These are phyloP conservation scores for Leptographium flavum DNA, from an alignment of 2,329 filamentous ascomycete genomes.

Conservation along the genomic window DNA sequence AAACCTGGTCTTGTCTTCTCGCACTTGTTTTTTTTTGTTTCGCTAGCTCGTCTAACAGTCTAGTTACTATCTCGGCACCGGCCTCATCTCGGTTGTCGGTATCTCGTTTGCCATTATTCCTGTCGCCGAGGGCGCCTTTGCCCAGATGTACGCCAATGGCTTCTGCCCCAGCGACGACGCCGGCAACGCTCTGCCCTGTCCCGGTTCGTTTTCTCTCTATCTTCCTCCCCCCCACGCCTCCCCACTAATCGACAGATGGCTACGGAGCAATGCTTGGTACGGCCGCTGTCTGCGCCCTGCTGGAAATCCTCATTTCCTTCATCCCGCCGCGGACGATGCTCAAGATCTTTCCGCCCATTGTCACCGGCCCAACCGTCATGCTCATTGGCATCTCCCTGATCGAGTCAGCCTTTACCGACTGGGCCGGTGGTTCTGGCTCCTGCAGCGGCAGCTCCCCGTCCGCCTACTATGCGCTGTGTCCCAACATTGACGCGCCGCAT, in stretches of 20 bases:
- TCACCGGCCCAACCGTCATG: slow-evolving; percentile 30
- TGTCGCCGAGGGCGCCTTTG: slow-evolving; percentile 55
- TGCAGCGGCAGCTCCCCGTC: slow-evolving; percentile 34
- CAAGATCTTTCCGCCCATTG: slow-evolving; percentile 62
- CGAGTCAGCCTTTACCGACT: slow-evolving; percentile 56
- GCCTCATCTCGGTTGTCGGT: slow-evolving; percentile 60
- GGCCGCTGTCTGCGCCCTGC: slow-evolving; percentile 44
- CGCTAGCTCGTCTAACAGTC: not conserved
- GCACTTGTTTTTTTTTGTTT: too few relatives aligned
- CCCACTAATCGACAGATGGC: slow-evolving; percentile 27
- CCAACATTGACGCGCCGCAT: slow-evolving; percentile 52
- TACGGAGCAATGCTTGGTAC: slow-evolving; percentile 68
- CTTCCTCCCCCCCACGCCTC: not conserved
- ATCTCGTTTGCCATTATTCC: slow-evolving; percentile 67
- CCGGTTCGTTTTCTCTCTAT: slow-evolving; percentile 16
- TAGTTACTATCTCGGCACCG: slow-evolving; percentile 59
- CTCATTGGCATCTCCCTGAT: slow-evolving; percentile 64
- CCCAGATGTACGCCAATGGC: slow-evolving; percentile 66
- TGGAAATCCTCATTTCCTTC: slow-evolving; percentile 64
- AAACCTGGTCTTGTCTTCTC: not conserved
- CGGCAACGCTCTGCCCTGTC: slow-evolving; percentile 58
- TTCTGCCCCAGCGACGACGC: slow-evolving; percentile 45
- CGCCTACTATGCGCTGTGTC: slow-evolving; percentile 50
- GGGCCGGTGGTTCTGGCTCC: slow-evolving; percentile 59
- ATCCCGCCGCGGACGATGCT: slow-evolving; percentile 54